phyloP scores from a whole-genome alignment of 805 yeast genomes.

The Ogataea populi-albae region DNA sequence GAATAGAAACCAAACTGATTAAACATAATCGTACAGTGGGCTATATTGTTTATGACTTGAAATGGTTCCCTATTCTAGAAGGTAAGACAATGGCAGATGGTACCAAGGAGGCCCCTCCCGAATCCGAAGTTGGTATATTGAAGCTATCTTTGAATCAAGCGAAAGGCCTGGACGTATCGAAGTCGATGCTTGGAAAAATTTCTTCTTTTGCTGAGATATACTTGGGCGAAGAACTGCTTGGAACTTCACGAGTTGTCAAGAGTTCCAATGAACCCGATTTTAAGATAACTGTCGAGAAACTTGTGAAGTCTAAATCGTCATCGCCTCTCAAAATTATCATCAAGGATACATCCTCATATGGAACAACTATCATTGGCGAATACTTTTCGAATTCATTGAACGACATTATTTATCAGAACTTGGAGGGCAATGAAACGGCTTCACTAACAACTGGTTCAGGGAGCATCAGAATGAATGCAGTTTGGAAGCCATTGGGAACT shows the following conservation, averaged over 20 bases:
- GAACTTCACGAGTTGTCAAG: constrained; percentile 58
- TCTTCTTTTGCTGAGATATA: constrained; percentile 70
- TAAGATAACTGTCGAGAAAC: constrained; percentile 59
- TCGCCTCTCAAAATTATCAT: constrained; percentile 56
- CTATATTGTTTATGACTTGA: constrained; percentile 52
- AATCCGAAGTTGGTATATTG: constrained; percentile 71
- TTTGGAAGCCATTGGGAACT: constrained; percentile 70
- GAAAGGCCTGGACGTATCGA: constrained; percentile 49
- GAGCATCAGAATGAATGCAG: constrained; percentile 50
- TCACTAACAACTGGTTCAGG: constrained; percentile 50
- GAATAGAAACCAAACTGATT: constrained; percentile 41
- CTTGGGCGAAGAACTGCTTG: constrained; percentile 54
- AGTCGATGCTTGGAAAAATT: constrained; percentile 49
- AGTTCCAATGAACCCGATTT: constrained; percentile 72
- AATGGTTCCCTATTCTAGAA: constrained; percentile 47
- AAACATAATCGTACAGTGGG: constrained; percentile 59
- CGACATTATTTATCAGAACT: constrained; percentile 49
- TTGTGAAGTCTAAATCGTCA: constrained; percentile 57
- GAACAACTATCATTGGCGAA: constrained; percentile 50
- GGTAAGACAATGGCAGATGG: constrained; percentile 48
- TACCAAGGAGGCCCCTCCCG: constrained; percentile 46
- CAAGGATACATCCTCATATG: constrained; percentile 55
- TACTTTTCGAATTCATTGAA: constrained; percentile 50
- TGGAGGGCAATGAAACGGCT: constrained; percentile 49
- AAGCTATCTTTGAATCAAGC: constrained; percentile 63